Conservation (phyloP, 2,329 filamentous ascomycete species). For the Penicillium griseofulvum region DNA sequence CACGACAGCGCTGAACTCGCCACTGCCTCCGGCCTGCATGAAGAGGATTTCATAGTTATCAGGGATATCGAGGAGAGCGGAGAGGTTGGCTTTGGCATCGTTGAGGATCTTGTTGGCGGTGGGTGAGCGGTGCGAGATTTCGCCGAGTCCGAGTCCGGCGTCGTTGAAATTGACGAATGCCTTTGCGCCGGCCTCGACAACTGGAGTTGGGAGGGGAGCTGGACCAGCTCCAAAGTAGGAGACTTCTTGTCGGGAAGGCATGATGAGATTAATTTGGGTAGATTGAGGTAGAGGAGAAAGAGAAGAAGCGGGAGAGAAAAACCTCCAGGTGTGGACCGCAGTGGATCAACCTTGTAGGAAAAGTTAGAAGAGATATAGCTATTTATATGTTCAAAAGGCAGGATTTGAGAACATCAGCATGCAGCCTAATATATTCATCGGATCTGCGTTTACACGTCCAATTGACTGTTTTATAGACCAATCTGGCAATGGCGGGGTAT, state of each 20-base stretch:
- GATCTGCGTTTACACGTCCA: neutral
- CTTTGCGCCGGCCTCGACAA: conserved; percentile 72
- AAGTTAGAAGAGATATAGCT: neutral
- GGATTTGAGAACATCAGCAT: neutral
- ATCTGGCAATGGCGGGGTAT: conserved; percentile 19
- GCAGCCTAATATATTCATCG: conserved; percentile 8
- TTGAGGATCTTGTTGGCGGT: conserved; percentile 77
- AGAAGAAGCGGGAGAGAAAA: conserved; percentile 15
- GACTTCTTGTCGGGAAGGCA: conserved; percentile 72
- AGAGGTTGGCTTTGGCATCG: conserved; percentile 71
- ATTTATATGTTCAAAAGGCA: neutral
- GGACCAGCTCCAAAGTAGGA: conserved; percentile 90
- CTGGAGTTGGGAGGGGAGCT: conserved; percentile 75
- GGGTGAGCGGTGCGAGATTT: conserved; percentile 84
- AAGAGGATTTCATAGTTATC: conserved; percentile 81
- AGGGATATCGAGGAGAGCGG: conserved; percentile 74
- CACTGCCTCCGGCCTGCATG: conserved; percentile 69
- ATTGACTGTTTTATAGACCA: neutral
- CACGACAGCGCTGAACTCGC: conserved; percentile 77
- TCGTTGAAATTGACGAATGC: conserved; percentile 78
- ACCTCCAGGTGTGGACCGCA: conserved; percentile 18
- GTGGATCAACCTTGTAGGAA: conserved; percentile 22
- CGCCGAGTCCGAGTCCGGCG: conserved; percentile 80
- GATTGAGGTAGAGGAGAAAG: conserved; percentile 3
- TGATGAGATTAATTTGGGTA: conserved; percentile 10